Evolutionary conservation across 768 basidiomycete genomes (phyloP).

Genomic region (Amylocystis lapponica): DNA sequence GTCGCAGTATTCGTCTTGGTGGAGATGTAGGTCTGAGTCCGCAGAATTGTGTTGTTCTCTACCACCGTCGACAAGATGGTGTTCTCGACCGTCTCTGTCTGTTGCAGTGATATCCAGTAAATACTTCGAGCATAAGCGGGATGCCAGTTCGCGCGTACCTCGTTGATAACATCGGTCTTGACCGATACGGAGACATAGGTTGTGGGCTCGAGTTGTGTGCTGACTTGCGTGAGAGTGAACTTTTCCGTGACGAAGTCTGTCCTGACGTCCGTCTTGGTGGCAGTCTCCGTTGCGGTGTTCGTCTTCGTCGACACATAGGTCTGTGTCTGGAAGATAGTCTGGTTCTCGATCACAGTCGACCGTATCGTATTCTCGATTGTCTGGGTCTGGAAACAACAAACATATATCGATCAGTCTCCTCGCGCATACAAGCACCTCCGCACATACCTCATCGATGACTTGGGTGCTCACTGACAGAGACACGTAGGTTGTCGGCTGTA

Average conservation of each 20-base stretch:
- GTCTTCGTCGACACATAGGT: conserved; percentile 39
- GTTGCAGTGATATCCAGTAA: conserved; percentile 4
- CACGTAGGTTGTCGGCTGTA: conserved; percentile 53
- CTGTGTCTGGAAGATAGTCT: conserved; percentile 42
- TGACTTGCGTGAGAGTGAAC: conserved; percentile 42
- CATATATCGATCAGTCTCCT: neutral
- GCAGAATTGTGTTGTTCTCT: conserved; percentile 50
- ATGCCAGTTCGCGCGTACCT: conserved; percentile 34
- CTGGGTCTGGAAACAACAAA: conserved; percentile 36
- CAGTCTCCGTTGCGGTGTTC: conserved; percentile 18
- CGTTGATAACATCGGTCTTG: conserved; percentile 56
- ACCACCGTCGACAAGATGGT: conserved; percentile 57
- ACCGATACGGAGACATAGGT: conserved; percentile 62
- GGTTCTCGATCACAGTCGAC: conserved; percentile 41
- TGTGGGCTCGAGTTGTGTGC: conserved; percentile 54
- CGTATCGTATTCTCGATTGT: conserved; percentile 52
- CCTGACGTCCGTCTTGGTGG: conserved; percentile 25
- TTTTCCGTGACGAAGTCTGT: conserved; percentile 20
- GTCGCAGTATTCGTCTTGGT: conserved; percentile 39
- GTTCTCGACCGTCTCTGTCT: conserved; percentile 46
- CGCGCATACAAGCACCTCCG: conserved; percentile 1
- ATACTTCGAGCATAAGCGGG: too few relatives aligned
- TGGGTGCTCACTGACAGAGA: conserved; percentile 50
- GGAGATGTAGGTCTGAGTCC: conserved; percentile 29
- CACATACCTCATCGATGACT: conserved; percentile 49